Evolutionary conservation across 257 asterid species (phyloP).

Genomic region (Ajuga chamaepitys): DNA sequence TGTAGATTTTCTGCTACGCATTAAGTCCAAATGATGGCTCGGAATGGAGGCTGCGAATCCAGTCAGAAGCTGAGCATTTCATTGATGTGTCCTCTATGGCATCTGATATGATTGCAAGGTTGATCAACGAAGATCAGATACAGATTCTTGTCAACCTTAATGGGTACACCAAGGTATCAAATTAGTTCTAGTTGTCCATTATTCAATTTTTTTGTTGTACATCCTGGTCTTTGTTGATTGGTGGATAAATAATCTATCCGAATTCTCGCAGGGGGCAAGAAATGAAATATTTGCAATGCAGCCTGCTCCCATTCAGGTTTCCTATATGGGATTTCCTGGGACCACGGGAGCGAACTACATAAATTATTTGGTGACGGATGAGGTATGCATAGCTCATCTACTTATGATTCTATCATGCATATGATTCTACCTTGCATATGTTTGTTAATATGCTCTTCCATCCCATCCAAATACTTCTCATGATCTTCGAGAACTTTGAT

Average conservation of each 20-base stretch:
- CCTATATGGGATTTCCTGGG: slow-evolving; percentile 99
- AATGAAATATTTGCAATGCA: slow-evolving; percentile 98
- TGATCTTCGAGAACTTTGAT: not conserved
- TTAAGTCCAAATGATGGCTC: slow-evolving; percentile 92
- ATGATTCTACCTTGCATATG: not conserved
- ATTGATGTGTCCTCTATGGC: slow-evolving; percentile 87
- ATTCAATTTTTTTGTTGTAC: slow-evolving; percentile 1
- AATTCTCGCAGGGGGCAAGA: slow-evolving; percentile 79
- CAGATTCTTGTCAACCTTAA: slow-evolving; percentile 94
- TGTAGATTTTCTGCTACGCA: slow-evolving; percentile 93
- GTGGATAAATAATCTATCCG: slow-evolving; percentile 2
- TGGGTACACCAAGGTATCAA: slow-evolving; percentile 88
- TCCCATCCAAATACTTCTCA: not conserved
- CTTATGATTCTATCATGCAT: not conserved
- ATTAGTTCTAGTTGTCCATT: not conserved
- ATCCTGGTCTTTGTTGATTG: not conserved
- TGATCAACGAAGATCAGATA: slow-evolving; percentile 88
- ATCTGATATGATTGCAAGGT: slow-evolving; percentile 84
- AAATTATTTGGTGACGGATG: slow-evolving; percentile 92
- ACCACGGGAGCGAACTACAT: slow-evolving; percentile 95
- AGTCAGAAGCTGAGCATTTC: slow-evolving; percentile 89
- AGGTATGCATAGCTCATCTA: slow-evolving; percentile 35
- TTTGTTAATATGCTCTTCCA: not conserved
- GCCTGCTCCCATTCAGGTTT: slow-evolving; percentile 99
- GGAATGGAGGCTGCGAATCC: slow-evolving; percentile 92